These are phyloP conservation scores for Xylaria sp. DNA, from an alignment of 2,329 filamentous ascomycete genomes.

Conservation along the genomic window DNA sequence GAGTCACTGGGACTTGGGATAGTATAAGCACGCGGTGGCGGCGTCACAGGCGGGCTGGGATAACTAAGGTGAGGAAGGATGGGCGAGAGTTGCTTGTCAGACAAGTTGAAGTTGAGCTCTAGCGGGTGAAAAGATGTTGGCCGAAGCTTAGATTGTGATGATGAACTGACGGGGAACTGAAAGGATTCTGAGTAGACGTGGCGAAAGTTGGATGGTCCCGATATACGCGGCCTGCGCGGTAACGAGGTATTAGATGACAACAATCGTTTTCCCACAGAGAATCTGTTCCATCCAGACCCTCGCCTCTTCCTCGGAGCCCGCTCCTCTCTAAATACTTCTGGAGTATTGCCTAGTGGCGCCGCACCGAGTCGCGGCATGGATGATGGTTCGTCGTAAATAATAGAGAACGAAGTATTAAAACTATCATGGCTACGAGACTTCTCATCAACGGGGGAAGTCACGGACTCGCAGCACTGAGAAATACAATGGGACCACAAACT, in stretches of 20 bases:
- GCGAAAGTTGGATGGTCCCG: slow-evolving; percentile 68
- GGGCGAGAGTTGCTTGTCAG: slow-evolving; percentile 62
- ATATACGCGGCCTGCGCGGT: slow-evolving; percentile 66
- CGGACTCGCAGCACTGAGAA: slow-evolving; percentile 57
- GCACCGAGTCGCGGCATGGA: slow-evolving; percentile 50
- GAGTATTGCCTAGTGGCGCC: slow-evolving; percentile 41
- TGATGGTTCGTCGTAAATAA: slow-evolving; percentile 54
- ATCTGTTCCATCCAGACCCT: slow-evolving; percentile 55
- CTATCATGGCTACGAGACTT: slow-evolving; percentile 53
- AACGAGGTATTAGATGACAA: slow-evolving; percentile 53
- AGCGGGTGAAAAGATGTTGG: slow-evolving; percentile 62
- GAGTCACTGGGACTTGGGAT: slow-evolving; percentile 48
- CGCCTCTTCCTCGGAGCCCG: slow-evolving; percentile 52
- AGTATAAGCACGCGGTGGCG: slow-evolving; percentile 54
- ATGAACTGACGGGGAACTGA: slow-evolving; percentile 42
- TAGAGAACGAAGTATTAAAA: slow-evolving; percentile 51
- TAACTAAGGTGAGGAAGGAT: slow-evolving; percentile 63
- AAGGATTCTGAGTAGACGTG: slow-evolving; percentile 60
- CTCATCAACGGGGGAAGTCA: slow-evolving; percentile 53
- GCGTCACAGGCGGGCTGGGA: slow-evolving; percentile 49
- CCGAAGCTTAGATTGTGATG: slow-evolving; percentile 45
- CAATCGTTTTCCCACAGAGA: slow-evolving; percentile 59
- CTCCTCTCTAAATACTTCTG: slow-evolving; percentile 47
- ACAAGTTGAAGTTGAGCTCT: slow-evolving; percentile 64
- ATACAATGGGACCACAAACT: slow-evolving; percentile 60